A percentile compares a stretch with the other conserved stretches of the same genome.
Evolutionary conservation across 768 basidiomycete genomes (phyloP).

Genomic region (Rickenella mellea): DNA sequence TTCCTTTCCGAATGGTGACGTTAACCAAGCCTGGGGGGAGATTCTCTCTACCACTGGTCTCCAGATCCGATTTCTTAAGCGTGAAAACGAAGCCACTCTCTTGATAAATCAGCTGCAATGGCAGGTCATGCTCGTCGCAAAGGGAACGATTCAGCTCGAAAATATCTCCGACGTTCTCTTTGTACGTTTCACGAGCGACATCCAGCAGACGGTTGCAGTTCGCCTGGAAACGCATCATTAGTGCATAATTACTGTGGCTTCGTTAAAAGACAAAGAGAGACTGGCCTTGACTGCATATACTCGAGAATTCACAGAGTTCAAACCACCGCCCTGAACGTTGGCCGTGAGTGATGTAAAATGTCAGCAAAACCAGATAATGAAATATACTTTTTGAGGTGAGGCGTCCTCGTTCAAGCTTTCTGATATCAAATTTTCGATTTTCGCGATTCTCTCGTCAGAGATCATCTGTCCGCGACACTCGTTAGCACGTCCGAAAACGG

Average conservation of each 20-base stretch:
- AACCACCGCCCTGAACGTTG: conserved; percentile 63
- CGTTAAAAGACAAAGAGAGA: not conserved
- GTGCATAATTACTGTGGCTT: not conserved
- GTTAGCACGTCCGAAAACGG: not conserved
- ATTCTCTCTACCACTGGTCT: conserved; percentile 34
- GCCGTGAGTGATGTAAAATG: not conserved
- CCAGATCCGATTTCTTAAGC: conserved; percentile 58
- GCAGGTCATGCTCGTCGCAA: conserved; percentile 53
- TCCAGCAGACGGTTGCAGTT: conserved; percentile 80
- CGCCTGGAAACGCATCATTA: conserved; percentile 30
- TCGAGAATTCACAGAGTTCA: conserved; percentile 65
- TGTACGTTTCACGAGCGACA: conserved; percentile 90
- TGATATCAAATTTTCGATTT: conserved; percentile 51
- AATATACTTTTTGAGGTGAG: conserved; percentile 45
- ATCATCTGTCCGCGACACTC: conserved; percentile 48
- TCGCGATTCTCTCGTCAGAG: conserved; percentile 57
- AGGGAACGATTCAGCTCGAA: conserved; percentile 53
- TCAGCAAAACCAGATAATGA: not conserved
- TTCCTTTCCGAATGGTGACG: conserved; percentile 52
- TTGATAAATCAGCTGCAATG: conserved; percentile 60
- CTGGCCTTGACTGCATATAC: conserved; percentile 81
- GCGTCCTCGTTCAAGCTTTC: conserved; percentile 68
- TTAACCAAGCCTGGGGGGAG: conserved; percentile 70
- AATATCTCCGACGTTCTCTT: conserved; percentile 88
- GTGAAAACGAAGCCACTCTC: conserved; percentile 67